Base-by-base conservation (phyloP, 2,329 filamentous ascomycete species). In the Ilyonectria robusta region DNA sequence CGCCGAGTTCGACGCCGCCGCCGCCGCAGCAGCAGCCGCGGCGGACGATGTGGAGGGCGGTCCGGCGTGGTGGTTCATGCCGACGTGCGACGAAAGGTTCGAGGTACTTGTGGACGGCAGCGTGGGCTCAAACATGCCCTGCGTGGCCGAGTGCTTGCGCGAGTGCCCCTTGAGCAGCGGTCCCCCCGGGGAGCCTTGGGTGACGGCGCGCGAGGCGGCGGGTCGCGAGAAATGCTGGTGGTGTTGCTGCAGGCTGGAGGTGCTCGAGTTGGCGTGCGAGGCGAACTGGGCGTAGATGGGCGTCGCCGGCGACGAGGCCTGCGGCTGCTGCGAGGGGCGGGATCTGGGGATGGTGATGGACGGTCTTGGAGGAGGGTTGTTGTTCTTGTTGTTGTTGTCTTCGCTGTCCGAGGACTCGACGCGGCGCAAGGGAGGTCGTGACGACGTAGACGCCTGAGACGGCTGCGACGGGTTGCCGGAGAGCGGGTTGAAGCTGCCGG, bases 51-150 rank as follows among this genome's bases (percentile, higher is more conserved):
- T 42, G 19, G 68, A 66, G 1, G 71, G 55, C 4, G 70, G 71
- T 15, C 59, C 55, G 7, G 56, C 63, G 51, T 75, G 69, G 59
- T 84, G 81, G 62, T 82, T 81, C 79, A 86, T 81, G 77, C 82
- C 80, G 66, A 86, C 77, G 46, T 87, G 84, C 29, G 84, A 84
- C 29, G 84, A 84, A 60, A 87, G 81, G 77, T 87, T 90, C 70
- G 88, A 88, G 2, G 81, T 83, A 73, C 82, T 86, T 51, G 87
- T 88, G 3, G 89, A 91, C 23, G 92, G 91, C 54, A 95, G 83
- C 23, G 87, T 90, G 47, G 92, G 89, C 77, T 95, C 93, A 76
- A 95, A 95, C 75, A 91, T 88, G 75, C 93, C 93, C 78, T 93
- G 92, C 9, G 89, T 92, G 72, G 92, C 89, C 67, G 93, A 93